Evolutionary conservation across 306 rosid genomes (phyloP), one percentile per base, ranked within the genome.

Genomic region (Begonia masoniana): DNA sequence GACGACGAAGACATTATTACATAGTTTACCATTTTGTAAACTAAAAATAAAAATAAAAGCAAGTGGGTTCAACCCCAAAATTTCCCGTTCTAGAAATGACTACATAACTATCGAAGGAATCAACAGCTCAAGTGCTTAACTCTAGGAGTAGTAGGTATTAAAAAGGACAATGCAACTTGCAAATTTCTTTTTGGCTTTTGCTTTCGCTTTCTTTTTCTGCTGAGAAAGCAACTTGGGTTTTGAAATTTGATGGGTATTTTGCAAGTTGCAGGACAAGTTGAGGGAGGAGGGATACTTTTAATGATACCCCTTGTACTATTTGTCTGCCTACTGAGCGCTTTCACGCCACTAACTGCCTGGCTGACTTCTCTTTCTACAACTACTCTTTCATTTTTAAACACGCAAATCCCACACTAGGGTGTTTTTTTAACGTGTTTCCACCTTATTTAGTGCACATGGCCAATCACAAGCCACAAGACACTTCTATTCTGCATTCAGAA

Each of bases 221-320:
- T 9, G 4, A 35, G 23, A 23, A 7, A 11, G 15, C 48, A 10
- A 35, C 42, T 21, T 46, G 43, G 47, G 31, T 13, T 52, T 56
- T 70, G 45, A 72, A 75, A 76, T 58, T 26, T 63, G 76, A 73
- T 64, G 56, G 63, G 6, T 63, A 35, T 55, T 39, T 3, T 65
- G 78, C 88, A 80, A 84, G 79, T 84, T 75, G 94, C 54, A 5
- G 56, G 21, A 76, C 83, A 83, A 70, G 79, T 76, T 43, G 60
- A 10, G 49, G 19, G 50, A 13, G 47, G 24, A 19, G 31, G 47
- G 60, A 17, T 58, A 70, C 71, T 72, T 72, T 79, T 77, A 56
- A 74, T 82, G 74, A 67, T 63, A 58, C 78, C 60, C 56, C 54
- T 62, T 54, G 24, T 70, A 39, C 52, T 56, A 10, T 12, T 67